Evolutionary conservation across 805 yeast species (phyloP).

Genomic region (Saturnispora galanensis): DNA sequence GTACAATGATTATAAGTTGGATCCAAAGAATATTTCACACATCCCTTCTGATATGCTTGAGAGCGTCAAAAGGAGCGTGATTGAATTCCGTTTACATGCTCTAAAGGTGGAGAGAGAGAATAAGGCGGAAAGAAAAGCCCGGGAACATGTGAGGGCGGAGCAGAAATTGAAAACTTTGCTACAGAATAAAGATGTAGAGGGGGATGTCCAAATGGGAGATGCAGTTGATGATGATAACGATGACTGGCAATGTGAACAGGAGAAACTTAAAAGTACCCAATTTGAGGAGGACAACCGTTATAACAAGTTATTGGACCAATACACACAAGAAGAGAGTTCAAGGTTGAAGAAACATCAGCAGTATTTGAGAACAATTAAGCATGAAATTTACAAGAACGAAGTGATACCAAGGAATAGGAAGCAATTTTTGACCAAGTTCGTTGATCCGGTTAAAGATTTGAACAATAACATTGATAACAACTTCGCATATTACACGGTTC

Average conservation of each 20-base stretch:
- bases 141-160: constrained; percentile 41
- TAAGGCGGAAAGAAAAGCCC: constrained; percentile 36
- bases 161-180: constrained; percentile 36
- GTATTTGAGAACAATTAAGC: constrained; percentile 25
- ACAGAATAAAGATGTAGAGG: constrained; percentile 16
- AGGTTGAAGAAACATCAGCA: constrained; percentile 28
- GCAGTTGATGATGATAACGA: constrained; percentile 21
- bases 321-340: constrained; percentile 18
- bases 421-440: constrained; percentile 24
- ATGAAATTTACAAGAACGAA: constrained; percentile 15
- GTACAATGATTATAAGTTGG: constrained; percentile 36
- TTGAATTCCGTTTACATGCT: constrained; percentile 48
- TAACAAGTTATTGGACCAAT: constrained; percentile 11
- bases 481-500: constrained; percentile 31
- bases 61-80: constrained; percentile 41
- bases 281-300: constrained; percentile 14
- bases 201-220: constrained; percentile 17
- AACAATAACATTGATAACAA: constrained; percentile 27
- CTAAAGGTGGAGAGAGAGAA: constrained; percentile 41
- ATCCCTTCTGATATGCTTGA: constrained; percentile 46
- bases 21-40: constrained; percentile 46
- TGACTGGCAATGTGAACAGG: constrained; percentile 18
- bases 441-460: constrained; percentile 14
- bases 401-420: constrained; percentile 17
- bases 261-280: constrained; percentile 16